These are phyloP conservation scores for Alternaria sp. DNA, from an alignment of 2,329 filamentous ascomycete genomes.

Conservation along the genomic window DNA sequence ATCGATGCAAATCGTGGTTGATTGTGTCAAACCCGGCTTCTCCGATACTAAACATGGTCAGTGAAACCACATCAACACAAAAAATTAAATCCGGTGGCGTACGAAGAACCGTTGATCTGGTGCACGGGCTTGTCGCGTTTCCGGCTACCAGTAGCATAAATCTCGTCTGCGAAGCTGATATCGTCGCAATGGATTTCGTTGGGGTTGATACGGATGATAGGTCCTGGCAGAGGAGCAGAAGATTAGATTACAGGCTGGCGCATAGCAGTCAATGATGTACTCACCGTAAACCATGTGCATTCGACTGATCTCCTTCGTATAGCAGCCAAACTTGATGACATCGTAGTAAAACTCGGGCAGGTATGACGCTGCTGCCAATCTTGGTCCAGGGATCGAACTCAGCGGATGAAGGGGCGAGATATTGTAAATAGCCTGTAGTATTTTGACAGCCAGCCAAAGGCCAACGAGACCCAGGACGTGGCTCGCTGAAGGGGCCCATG, in stretches of 20 bases:
- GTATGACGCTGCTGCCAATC: constrained; percentile 47
- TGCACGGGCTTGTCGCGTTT: constrained; percentile 39
- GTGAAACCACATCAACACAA: background rate
- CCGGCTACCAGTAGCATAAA: constrained; percentile 41
- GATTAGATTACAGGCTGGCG: background rate
- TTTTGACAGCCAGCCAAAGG: constrained; percentile 25
- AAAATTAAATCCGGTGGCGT: constrained; percentile 4
- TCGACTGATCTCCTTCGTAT: constrained; percentile 45
- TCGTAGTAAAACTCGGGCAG: constrained; percentile 52
- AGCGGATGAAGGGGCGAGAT: constrained; percentile 43
- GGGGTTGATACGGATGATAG: constrained; percentile 48
- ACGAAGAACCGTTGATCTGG: constrained; percentile 40
- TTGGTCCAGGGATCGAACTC: constrained; percentile 45
- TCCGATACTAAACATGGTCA: constrained; percentile 24
- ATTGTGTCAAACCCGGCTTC: constrained; percentile 35
- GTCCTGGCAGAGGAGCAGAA: constrained; percentile 27
- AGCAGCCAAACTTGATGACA: constrained; percentile 43
- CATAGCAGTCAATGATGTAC: background rate
- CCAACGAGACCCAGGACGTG: constrained; percentile 16
- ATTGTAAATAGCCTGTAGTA: constrained; percentile 35
- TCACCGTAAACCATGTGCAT: constrained; percentile 51
- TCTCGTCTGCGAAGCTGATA: constrained; percentile 40
- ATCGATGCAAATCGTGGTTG: constrained; percentile 45
- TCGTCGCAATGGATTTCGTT: constrained; percentile 46
- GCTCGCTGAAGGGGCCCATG: background rate